phyloP scores from a whole-genome alignment of 306 rosid genomes.

The Notholithocarpus densiflorus region DNA sequence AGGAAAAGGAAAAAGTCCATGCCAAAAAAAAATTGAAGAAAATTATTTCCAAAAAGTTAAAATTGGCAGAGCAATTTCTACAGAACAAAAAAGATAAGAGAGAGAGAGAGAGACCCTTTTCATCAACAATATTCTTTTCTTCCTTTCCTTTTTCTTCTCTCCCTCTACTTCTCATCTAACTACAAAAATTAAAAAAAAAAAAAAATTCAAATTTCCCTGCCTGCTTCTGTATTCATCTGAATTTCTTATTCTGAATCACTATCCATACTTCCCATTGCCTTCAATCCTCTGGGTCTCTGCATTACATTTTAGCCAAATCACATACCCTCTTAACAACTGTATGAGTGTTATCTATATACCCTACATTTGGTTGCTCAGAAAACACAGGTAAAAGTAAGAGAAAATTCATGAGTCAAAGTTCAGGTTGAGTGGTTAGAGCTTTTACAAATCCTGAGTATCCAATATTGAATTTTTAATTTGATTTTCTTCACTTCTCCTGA shows the following conservation, averaged over 20 bases:
- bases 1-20: background rate
- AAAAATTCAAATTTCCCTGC: background rate
- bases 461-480: background rate
- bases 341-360: background rate
- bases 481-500: background rate
- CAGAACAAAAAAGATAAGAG: background rate
- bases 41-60: background rate
- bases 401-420: background rate
- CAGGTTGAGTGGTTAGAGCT: background rate
- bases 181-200: background rate
- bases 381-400: background rate
- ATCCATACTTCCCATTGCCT: slow-evolving; percentile 62
- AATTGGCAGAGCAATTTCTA: background rate
- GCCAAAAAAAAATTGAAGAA: background rate
- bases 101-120: background rate
- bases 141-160: background rate
- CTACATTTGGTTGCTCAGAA: background rate
- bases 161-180: background rate
- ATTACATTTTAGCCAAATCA: slow-evolving; percentile 5
- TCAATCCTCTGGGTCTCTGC: slow-evolving; percentile 64
- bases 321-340: background rate
- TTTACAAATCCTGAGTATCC: background rate
- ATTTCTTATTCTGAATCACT: slow-evolving; percentile 49
- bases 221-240: background rate
- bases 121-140: background rate